These are phyloP conservation scores for Spathaspora passalidarum DNA, from an alignment of 805 yeast genomes.

Conservation along the genomic window DNA sequence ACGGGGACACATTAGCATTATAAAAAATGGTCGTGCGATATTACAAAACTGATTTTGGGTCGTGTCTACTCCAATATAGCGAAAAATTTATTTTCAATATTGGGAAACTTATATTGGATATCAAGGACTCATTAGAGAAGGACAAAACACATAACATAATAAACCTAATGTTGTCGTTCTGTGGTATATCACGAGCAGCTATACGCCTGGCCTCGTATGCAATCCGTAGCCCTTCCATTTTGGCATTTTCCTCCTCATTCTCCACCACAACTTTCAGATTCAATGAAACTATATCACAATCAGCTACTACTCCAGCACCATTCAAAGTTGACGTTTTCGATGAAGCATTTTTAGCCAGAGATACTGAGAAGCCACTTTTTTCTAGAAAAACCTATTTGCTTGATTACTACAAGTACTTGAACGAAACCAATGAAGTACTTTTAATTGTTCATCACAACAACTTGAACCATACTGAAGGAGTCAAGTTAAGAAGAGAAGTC, in stretches of 20 bases:
- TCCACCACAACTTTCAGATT: not conserved
- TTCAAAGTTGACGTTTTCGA: not conserved
- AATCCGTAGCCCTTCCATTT: not conserved
- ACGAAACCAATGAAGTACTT: conserved; percentile 66
- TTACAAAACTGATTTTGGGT: too few relatives aligned
- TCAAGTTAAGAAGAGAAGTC: conserved; percentile 58
- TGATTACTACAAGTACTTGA: conserved; percentile 71
- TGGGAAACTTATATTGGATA: not conserved
- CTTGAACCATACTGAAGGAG: conserved; percentile 66
- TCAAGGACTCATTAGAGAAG: not conserved
- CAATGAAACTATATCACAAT: not conserved
- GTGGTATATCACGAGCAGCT: not conserved
- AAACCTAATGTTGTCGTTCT: not conserved
- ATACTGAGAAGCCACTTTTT: conserved; percentile 58
- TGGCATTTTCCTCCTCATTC: conserved; percentile 3
- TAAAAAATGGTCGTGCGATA: not conserved
- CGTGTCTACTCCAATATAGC: not conserved
- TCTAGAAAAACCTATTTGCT: conserved; percentile 85
- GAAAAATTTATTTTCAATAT: not conserved
- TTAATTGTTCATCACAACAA: conserved; percentile 86
- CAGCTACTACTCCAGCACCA: conserved; percentile 4
- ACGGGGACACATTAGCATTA: too few relatives aligned
- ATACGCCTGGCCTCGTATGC: not conserved
- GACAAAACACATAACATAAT: not conserved
- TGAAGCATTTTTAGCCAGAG: conserved; percentile 19